Evolutionary conservation across 2,329 filamentous ascomycete species (phyloP).

Genomic region (Arachnomyces sp.): DNA sequence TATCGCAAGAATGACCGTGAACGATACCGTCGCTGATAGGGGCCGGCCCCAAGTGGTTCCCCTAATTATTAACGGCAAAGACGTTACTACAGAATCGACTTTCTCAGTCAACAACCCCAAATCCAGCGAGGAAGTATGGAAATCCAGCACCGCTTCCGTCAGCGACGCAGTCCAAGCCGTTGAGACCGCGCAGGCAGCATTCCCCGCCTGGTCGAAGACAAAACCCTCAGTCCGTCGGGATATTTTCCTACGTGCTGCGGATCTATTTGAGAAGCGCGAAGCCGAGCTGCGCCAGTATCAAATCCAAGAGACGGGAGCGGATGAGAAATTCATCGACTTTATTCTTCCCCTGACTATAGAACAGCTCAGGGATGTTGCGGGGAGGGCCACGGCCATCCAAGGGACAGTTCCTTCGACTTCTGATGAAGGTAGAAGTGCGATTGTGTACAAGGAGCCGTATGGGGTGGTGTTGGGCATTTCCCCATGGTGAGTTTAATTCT

Average conservation of each 20-base stretch:
- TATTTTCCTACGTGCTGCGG: conserved; percentile 52
- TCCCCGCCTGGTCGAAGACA: conserved; percentile 60
- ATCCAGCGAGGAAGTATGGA: conserved; percentile 46
- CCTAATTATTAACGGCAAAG: conserved; percentile 38
- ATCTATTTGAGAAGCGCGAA: conserved; percentile 52
- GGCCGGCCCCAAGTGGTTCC: too few relatives aligned
- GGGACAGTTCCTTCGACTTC: conserved; percentile 43
- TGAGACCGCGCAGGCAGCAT: conserved; percentile 58
- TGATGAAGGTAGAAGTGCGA: conserved; percentile 48
- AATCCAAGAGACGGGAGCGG: conserved; percentile 50
- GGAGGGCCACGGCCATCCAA: conserved; percentile 40
- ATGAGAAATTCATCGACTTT: conserved; percentile 26
- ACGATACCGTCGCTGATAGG: too few relatives aligned
- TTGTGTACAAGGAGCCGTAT: conserved; percentile 68
- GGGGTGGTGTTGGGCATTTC: conserved; percentile 74
- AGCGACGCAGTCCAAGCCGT: conserved; percentile 50
- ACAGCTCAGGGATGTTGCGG: conserved; percentile 46
- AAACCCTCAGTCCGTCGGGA: conserved; percentile 56
- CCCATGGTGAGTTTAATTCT: conserved; percentile 56
- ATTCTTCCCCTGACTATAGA: conserved; percentile 16
- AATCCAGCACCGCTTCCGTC: conserved; percentile 50
- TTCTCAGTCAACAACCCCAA: conserved; percentile 50
- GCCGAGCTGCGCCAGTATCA: conserved; percentile 57
- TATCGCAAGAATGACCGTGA: too few relatives aligned
- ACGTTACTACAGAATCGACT: conserved; percentile 30